phyloP scores from a whole-genome alignment of 495 filamentous ascomycete genomes.

The Penicillium ucsense region DNA sequence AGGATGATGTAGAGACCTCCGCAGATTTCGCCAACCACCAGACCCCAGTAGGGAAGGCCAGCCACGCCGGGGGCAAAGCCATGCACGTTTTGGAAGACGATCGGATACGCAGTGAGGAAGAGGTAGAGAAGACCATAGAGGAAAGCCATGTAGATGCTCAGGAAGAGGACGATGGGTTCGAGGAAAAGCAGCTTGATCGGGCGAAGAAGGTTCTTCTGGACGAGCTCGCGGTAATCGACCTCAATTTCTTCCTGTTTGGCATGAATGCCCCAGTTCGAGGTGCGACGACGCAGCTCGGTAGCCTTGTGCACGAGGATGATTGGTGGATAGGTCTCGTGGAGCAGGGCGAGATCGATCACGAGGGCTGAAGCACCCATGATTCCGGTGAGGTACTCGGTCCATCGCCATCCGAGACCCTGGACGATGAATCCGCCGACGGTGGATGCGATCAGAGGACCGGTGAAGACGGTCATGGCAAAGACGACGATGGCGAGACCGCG shows the following conservation, averaged over 20 bases:
- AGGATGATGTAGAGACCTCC: slow-evolving; percentile 56
- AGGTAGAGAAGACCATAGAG: slow-evolving; percentile 76
- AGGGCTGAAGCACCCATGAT: slow-evolving; percentile 76
- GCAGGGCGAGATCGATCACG: slow-evolving; percentile 57
- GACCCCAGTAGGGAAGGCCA: slow-evolving; percentile 73
- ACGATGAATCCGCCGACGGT: slow-evolving; percentile 82
- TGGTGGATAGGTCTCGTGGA: slow-evolving; percentile 78
- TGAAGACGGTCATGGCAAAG: slow-evolving; percentile 79
- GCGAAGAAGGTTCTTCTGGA: slow-evolving; percentile 76
- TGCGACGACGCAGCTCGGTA: slow-evolving; percentile 64
- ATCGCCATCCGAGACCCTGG: slow-evolving; percentile 68
- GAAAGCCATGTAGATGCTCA: slow-evolving; percentile 76
- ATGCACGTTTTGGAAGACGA: slow-evolving; percentile 68
- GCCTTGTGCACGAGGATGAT: slow-evolving; percentile 72
- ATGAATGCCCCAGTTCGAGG: slow-evolving; percentile 89
- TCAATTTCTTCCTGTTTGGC: slow-evolving; percentile 91
- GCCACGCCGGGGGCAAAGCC: slow-evolving; percentile 55
- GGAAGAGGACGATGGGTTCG: slow-evolving; percentile 67
- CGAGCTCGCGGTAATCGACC: slow-evolving; percentile 65
- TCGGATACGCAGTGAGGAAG: slow-evolving; percentile 71
- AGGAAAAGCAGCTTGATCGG: slow-evolving; percentile 69
- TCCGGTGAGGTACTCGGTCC: slow-evolving; percentile 65
- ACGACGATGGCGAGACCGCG: slow-evolving; percentile 70
- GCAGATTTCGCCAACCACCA: slow-evolving; percentile 62
- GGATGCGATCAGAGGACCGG: slow-evolving; percentile 69